Conservation (phyloP, 345 rosid genomes). For the Aegle marmelos region DNA sequence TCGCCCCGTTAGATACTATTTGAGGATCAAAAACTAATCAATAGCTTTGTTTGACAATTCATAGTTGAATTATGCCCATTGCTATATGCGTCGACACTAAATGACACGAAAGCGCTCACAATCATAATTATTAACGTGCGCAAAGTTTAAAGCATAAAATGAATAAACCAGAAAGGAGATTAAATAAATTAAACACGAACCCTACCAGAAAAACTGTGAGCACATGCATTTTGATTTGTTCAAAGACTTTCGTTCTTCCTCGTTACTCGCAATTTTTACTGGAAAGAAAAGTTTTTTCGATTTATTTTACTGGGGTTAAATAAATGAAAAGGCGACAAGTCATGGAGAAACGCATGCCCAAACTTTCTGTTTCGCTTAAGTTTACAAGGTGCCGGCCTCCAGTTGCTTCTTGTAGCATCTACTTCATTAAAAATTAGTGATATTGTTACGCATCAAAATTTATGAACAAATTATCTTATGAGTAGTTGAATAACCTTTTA, state of each 20-base stretch:
- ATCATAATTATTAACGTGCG: neutral
- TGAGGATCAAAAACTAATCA: neutral
- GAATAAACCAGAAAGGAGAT: neutral
- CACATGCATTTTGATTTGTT: constrained; percentile 29
- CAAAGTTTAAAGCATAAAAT: neutral
- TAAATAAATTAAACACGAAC: too few species aligned
- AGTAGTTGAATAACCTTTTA: neutral
- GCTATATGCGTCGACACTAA: neutral
- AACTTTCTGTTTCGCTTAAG: neutral
- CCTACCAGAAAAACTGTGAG: neutral
- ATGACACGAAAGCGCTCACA: neutral
- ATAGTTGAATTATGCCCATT: neutral
- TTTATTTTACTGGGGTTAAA: neutral
- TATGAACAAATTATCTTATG: neutral
- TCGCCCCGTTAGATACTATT: neutral
- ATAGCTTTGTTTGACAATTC: neutral
- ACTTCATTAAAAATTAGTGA: neutral
- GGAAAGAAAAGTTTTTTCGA: neutral
- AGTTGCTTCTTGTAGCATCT: neutral
- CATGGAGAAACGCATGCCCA: constrained; percentile 4
- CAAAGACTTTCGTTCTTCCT: constrained; percentile 31
- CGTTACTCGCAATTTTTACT: constrained; percentile 18
- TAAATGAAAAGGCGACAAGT: neutral
- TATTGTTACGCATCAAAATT: neutral
- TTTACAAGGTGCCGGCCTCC: neutral